These are phyloP conservation scores for Akanthomyces dipterigenus DNA, from an alignment of 2,329 filamentous ascomycete genomes.

Conservation along the genomic window DNA sequence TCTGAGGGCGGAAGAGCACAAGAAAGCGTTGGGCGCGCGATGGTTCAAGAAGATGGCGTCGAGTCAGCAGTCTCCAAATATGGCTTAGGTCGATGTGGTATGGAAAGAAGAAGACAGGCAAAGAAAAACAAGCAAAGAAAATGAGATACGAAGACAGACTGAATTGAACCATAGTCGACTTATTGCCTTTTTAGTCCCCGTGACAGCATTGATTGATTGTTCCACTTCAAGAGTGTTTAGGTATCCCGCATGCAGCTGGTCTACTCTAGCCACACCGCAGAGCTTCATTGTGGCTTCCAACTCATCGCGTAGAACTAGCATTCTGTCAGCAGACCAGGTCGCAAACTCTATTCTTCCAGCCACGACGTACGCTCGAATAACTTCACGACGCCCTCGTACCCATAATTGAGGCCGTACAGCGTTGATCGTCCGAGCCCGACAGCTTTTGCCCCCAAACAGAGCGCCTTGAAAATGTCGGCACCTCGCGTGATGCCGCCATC, in stretches of 20 bases:
- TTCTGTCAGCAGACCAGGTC: neutral
- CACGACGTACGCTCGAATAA: constrained; percentile 42
- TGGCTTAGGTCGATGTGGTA: too few species aligned
- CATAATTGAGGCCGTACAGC: constrained; percentile 55
- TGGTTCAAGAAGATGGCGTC: too few species aligned
- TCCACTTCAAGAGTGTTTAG: constrained; percentile 48
- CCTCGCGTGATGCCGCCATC: constrained; percentile 61
- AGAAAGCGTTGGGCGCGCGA: too few species aligned
- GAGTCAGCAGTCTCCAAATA: too few species aligned
- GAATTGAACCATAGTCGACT: too few species aligned
- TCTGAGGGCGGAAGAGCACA: too few species aligned
- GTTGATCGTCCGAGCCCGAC: constrained; percentile 58
- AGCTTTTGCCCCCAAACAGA: constrained; percentile 57
- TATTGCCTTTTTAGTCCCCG: too few species aligned
- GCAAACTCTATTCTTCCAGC: neutral
- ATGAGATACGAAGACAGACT: too few species aligned
- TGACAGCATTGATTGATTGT: constrained; percentile 24
- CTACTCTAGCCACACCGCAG: constrained; percentile 55
- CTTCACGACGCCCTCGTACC: constrained; percentile 48
- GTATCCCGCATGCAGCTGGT: constrained; percentile 54
- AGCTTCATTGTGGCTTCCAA: constrained; percentile 60
- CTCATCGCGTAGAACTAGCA: constrained; percentile 44
- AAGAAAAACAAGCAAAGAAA: too few species aligned
- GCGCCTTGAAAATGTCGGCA: constrained; percentile 59
- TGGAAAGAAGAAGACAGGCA: too few species aligned